These are phyloP conservation scores for Penicillium fuscoglaucum DNA, from an alignment of 2,329 filamentous ascomycete species.

Conservation along the genomic window DNA sequence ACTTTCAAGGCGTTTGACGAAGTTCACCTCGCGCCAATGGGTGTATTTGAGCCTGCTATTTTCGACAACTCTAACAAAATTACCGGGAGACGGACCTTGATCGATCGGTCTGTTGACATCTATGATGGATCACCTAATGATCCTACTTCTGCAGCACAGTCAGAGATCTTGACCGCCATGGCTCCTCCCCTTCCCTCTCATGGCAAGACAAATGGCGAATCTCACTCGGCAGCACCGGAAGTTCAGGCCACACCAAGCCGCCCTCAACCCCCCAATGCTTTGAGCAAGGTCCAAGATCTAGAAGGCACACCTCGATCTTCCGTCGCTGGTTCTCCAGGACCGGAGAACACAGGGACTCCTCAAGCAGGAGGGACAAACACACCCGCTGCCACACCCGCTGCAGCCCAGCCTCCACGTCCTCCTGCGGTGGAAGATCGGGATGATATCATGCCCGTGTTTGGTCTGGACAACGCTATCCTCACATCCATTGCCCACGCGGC, in stretches of 20 bases:
- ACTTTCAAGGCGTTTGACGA: conserved; percentile 97
- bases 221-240: conserved; percentile 27
- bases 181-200: conserved; percentile 40
- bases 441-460: conserved; percentile 74
- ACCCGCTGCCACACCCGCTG: conserved; percentile 38
- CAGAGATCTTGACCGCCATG: conserved; percentile 60
- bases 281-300: conserved; percentile 66
- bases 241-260: conserved; percentile 48
- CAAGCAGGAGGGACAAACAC: conserved; percentile 48
- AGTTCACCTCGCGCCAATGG: conserved; percentile 89
- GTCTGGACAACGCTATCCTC: conserved; percentile 86
- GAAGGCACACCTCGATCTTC: conserved; percentile 82
- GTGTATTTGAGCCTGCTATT: conserved; percentile 84
- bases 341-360: conserved; percentile 72
- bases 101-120: conserved; percentile 86
- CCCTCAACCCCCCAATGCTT: conserved; percentile 66
- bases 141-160: conserved; percentile 79
- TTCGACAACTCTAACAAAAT: conserved; percentile 85
- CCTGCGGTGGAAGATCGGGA: conserved; percentile 66
- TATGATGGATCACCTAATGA: conserved; percentile 94
- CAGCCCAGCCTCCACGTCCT: conserved; percentile 39
- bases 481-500: conserved; percentile 85
- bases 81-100: conserved; percentile 72
- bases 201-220: conserved; percentile 42
- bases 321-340: conserved; percentile 81